Conservation (phyloP, 345 rosid genomes). For the Cardamine chenopodiifolia region DNA sequence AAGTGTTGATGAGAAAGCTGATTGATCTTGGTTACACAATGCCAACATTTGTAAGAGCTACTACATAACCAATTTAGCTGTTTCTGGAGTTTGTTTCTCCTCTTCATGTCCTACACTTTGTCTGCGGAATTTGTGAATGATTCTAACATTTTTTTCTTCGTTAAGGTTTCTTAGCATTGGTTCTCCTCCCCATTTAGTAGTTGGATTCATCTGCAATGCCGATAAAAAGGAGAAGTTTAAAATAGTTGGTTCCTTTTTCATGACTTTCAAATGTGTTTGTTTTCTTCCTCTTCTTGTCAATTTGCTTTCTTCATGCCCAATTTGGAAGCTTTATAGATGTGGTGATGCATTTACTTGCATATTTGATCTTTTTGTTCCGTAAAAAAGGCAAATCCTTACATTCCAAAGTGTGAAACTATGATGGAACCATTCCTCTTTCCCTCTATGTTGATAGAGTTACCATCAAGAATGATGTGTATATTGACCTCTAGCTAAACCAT, state of each 20-base stretch:
- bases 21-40: slow-evolving; percentile 63
- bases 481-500: neutral
- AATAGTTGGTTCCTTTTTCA: neutral
- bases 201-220: neutral
- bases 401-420: neutral
- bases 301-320: neutral
- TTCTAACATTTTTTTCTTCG: neutral
- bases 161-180: neutral
- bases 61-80: slow-evolving; percentile 8
- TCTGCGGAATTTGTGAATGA: neutral
- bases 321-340: neutral
- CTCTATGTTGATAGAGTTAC: neutral
- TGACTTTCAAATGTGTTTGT: neutral
- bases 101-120: neutral
- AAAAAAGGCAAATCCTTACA: neutral
- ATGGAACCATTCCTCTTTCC: neutral
- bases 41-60: slow-evolving; percentile 46
- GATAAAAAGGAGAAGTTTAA: neutral
- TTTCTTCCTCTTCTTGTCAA: neutral
- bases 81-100: slow-evolving; percentile 11
- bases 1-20: slow-evolving; percentile 71
- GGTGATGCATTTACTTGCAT: neutral
- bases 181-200: neutral
- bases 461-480: neutral
- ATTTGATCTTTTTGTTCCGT: neutral